Conservation (phyloP, 345 rosid species). For the Ceriops decandra region DNA sequence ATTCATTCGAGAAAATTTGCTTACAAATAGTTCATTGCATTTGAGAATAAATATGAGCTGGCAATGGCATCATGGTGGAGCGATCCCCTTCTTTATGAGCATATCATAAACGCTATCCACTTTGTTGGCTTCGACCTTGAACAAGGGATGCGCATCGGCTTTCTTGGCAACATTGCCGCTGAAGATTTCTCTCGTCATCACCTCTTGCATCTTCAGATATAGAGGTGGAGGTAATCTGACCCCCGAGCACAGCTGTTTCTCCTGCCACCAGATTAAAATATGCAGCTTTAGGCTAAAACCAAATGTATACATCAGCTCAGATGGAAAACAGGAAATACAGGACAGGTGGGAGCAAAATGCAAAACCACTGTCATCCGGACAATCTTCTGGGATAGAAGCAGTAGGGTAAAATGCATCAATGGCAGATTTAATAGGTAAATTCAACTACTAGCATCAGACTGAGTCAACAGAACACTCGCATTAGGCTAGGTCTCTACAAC, state of each 20-base stretch:
- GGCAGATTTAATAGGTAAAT: background rate
- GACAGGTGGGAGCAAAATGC: background rate
- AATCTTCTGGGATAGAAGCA: too few relatives aligned
- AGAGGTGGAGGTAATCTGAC: conserved; percentile 65
- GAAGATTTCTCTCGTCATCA: conserved; percentile 70
- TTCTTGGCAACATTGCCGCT: conserved; percentile 68
- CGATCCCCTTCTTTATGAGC: conserved; percentile 92
- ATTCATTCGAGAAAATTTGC: too few relatives aligned
- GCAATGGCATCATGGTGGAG: conserved; percentile 39
- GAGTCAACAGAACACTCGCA: too few relatives aligned
- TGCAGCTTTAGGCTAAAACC: background rate
- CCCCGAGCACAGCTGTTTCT: conserved; percentile 79
- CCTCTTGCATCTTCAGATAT: conserved; percentile 84
- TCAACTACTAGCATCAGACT: background rate
- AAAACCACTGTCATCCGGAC: background rate
- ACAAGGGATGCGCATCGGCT: conserved; percentile 68
- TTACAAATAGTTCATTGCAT: too few relatives aligned
- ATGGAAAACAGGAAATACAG: background rate
- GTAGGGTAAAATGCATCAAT: background rate
- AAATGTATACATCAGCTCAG: background rate
- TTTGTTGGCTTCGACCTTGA: conserved; percentile 77
- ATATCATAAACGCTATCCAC: conserved; percentile 83
- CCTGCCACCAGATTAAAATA: conserved; percentile 46
- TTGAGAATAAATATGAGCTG: too few relatives aligned
- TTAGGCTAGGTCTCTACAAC: background rate